These are phyloP conservation scores for Penicillium sp. DNA, from an alignment of 2,329 filamentous ascomycete species.

Conservation along the genomic window DNA sequence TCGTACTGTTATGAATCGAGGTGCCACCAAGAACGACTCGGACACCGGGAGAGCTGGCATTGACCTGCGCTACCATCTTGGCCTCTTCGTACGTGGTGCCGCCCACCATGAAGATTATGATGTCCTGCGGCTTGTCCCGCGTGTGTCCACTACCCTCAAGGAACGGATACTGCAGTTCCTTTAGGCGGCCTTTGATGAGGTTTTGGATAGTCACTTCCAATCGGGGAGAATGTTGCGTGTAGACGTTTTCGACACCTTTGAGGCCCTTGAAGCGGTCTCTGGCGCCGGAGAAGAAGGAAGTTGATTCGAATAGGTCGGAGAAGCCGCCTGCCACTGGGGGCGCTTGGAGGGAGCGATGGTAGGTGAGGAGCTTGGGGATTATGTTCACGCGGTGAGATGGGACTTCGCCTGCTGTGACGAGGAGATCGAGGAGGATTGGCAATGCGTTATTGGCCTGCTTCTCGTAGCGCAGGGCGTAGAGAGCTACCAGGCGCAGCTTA, in stretches of 20 bases:
- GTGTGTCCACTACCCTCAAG: conserved; percentile 83
- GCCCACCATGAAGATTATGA: conserved; percentile 90
- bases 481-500: conserved; percentile 83
- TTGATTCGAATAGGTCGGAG: conserved; percentile 85
- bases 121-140: conserved; percentile 92
- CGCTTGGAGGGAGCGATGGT: conserved; percentile 81
- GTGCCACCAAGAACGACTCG: conserved; percentile 88
- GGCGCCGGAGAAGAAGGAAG: conserved; percentile 85
- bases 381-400: conserved; percentile 70
- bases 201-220: conserved; percentile 86
- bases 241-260: conserved; percentile 97
- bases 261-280: conserved; percentile 86
- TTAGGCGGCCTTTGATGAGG: conserved; percentile 83
- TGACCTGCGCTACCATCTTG: conserved; percentile 91
- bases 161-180: conserved; percentile 87
- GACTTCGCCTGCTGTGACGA: conserved; percentile 78
- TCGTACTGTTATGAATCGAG: conserved; percentile 77
- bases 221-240: conserved; percentile 91
- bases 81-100: conserved; percentile 96
- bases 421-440: conserved; percentile 78
- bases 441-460: conserved; percentile 80
- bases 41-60: conserved; percentile 82
- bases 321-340: conserved; percentile 73
- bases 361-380: conserved; percentile 76
- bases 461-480: conserved; percentile 92